Evolutionary conservation across 2,329 filamentous ascomycete species (phyloP), one percentile per base, ranked within the genome.

Genomic region (Monilinia fructicola): DNA sequence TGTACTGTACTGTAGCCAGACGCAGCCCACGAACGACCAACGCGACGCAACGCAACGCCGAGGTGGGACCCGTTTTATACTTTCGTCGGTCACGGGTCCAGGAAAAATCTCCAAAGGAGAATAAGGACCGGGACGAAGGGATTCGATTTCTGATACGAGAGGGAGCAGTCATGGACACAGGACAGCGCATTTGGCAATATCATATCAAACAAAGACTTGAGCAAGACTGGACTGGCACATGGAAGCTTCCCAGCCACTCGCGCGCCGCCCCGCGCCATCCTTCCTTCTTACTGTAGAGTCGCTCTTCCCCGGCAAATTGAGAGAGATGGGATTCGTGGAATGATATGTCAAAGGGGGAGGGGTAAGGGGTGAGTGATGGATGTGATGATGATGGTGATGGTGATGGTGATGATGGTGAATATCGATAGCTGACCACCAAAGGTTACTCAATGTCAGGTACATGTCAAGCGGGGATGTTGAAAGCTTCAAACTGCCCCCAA

Each of bases 61-160:
- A 64, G 35, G 40, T 64, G 61, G 61, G 61, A 64, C 61, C 52
- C 61, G 52, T 46, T 64, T 60, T 63, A 16, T n/a, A 12, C 40
- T 31, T 56, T 64, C 12, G 46, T 64, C 52, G 52, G 61, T 64
- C 61, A 64, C 61, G 61, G 53, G 61, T 54, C 58, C 6, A 46
- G n/a, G 52, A 56, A 56, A 64, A 35, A 12, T 31, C 11, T 44
- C 38, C 6, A 54, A 56, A 35, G 61, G 53, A 31, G 61, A 3
- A 42, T 54, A 60, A 48, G 48, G 28, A 60, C 28, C 28, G 56
- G 55, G 42, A 11, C 42, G 21, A 23, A 48, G 14, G 26, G 28
- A 10, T 31, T 59, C 12, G 6, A 46, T 3, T 46, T 21, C 21
- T 38, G 56, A 60, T 50, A 26, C 58, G 58, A 60, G 44, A 60